Percentiles rank a stretch among this genome's conserved stretches.
phyloP scores from a whole-genome alignment of 306 rosid species.

The Rosa chinensis region DNA sequence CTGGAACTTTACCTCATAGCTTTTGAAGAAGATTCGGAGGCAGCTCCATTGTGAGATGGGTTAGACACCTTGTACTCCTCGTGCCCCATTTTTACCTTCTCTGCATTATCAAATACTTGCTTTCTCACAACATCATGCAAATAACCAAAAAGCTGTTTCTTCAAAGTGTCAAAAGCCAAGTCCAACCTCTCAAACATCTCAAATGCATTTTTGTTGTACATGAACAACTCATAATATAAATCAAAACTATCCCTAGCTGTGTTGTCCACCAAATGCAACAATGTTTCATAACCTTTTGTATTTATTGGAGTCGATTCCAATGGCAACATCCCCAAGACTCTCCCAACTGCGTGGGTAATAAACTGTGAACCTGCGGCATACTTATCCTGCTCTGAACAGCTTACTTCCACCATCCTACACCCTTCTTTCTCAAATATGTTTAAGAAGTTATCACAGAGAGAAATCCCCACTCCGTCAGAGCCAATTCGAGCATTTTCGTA shows the following conservation, averaged over 20 bases:
- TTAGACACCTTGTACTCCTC: not conserved
- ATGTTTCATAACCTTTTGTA: not conserved
- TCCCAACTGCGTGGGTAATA: not conserved
- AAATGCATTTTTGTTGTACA: not conserved
- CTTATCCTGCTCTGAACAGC: not conserved
- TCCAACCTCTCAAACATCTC: slow-evolving; percentile 10
- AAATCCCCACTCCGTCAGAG: not conserved
- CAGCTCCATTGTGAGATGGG: not conserved
- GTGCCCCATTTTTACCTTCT: not conserved
- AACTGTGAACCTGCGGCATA: not conserved
- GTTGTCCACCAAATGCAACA: slow-evolving; percentile 1
- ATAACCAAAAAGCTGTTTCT: not conserved
- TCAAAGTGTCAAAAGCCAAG: not conserved
- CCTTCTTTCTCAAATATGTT: not conserved
- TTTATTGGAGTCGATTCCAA: slow-evolving; percentile 3
- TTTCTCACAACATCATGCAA: slow-evolving; percentile 5
- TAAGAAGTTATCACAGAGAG: not conserved
- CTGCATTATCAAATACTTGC: not conserved
- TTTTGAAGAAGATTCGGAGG: not conserved
- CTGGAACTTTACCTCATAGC: not conserved
- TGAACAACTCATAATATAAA: not conserved
- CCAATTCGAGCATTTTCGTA: not conserved
- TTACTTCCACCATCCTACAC: not conserved
- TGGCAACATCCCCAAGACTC: not conserved
- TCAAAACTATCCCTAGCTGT: not conserved